Percentiles rank a stretch among this genome's conserved stretches.
Evolutionary conservation across 805 yeast genomes (phyloP).

Genomic region (Myxozyma neglecta): DNA sequence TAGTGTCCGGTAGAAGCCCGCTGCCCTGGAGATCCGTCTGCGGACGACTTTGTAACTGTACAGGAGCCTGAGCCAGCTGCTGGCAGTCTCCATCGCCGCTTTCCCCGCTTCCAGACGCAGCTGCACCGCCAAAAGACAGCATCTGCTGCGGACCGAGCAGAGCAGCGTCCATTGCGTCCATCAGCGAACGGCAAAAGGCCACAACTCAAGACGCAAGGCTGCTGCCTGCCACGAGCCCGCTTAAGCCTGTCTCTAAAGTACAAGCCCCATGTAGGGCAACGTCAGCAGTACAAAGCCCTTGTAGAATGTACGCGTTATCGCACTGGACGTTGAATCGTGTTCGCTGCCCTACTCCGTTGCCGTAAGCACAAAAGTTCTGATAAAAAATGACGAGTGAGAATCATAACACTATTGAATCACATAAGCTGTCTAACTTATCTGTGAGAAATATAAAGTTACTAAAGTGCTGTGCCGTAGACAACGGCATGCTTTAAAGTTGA

Average conservation of each 20-base stretch:
- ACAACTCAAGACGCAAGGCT: not conserved
- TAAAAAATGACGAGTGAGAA: no score
- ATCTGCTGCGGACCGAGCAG: constrained; percentile 5
- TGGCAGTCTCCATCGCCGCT: not conserved
- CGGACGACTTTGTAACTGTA: not conserved
- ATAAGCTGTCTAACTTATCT: no score
- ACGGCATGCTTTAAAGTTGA: no score
- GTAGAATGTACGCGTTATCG: not conserved
- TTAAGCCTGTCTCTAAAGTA: not conserved
- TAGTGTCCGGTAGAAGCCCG: constrained; percentile 6
- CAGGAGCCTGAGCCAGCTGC: not conserved
- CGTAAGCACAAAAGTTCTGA: no score
- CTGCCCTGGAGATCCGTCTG: constrained; percentile 2
- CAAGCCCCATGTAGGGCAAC: not conserved
- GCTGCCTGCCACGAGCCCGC: constrained; percentile 1
- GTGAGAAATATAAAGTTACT: no score
- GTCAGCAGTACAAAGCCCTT: not conserved
- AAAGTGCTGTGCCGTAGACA: no score
- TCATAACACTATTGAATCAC: no score
- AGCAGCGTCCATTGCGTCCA: constrained; percentile 6
- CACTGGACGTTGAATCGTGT: no score
- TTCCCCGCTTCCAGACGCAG: not conserved
- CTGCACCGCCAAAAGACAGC: not conserved
- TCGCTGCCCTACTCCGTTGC: no score
- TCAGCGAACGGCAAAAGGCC: not conserved